These are phyloP conservation scores for Vicia sativa DNA, from an alignment of 306 rosid genomes.

Conservation along the genomic window DNA sequence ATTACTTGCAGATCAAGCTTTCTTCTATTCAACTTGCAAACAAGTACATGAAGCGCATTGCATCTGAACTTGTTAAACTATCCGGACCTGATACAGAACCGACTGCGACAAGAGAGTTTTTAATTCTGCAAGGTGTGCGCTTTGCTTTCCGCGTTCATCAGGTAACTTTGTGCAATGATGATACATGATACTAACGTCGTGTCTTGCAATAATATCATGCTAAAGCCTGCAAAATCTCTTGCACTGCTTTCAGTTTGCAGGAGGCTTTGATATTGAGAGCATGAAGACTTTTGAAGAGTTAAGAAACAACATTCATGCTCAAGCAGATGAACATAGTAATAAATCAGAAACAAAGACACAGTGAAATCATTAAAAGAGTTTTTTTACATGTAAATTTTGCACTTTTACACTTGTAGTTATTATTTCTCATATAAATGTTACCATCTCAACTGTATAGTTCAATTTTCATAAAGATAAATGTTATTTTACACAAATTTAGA, in stretches of 20 bases:
- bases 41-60: constrained; percentile 88
- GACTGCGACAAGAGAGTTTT: constrained; percentile 58
- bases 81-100: constrained; percentile 80
- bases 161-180: constrained; percentile 44
- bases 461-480: constrained; percentile 30
- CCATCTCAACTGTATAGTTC: constrained; percentile 44
- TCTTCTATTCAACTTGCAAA: constrained; percentile 89
- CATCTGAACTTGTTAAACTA: constrained; percentile 73
- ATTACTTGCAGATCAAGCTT: constrained; percentile 75
- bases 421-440: not conserved
- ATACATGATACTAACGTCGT: not conserved
- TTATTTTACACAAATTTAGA: too few relatives aligned
- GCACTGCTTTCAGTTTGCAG: constrained; percentile 70
- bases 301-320: constrained; percentile 60
- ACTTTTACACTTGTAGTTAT: not conserved
- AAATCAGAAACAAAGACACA: constrained; percentile 44
- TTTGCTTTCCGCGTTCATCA: constrained; percentile 94
- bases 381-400: not conserved
- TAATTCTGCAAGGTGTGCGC: constrained; percentile 83
- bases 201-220: not conserved
- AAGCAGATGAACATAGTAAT: constrained; percentile 50
- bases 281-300: constrained; percentile 95
- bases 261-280: constrained; percentile 89
- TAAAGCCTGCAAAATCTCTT: not conserved
- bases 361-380: constrained; percentile 6